Percentiles rank a stretch among this genome's conserved stretches.
Conservation (phyloP, 768 basidiomycete species). For the Tylopilus felleus region DNA sequence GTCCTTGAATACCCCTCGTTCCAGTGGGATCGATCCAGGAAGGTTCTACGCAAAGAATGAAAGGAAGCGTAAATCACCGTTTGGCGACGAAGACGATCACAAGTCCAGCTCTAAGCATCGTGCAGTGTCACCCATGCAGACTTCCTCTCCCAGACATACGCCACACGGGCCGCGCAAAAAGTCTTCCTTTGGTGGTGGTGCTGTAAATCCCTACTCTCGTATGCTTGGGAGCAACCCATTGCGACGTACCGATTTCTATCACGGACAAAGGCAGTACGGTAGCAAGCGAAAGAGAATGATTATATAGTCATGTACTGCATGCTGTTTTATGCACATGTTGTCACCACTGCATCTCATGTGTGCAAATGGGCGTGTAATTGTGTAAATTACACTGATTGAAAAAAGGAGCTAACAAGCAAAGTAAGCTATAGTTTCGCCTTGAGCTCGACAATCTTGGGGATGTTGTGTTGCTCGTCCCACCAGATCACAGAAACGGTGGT, state of each 20-base stretch:
- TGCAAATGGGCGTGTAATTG: not conserved
- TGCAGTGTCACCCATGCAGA: conserved; percentile 19
- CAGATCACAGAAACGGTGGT: conserved; percentile 81
- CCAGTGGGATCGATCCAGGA: conserved; percentile 30
- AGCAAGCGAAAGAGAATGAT: conserved; percentile 35
- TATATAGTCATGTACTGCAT: conserved; percentile 30
- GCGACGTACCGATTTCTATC: conserved; percentile 21
- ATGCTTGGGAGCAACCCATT: conserved; percentile 36
- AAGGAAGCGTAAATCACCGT: conserved; percentile 41
- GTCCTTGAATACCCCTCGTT: conserved; percentile 21
- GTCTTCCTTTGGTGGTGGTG: conserved; percentile 30
- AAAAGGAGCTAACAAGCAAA: not conserved
- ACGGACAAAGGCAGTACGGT: conserved; percentile 28
- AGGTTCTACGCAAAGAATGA: conserved; percentile 38
- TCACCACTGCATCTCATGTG: conserved; percentile 1
- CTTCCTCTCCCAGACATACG: conserved; percentile 23
- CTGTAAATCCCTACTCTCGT: conserved; percentile 35
- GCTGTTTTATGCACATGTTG: conserved; percentile 8
- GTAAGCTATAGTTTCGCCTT: conserved; percentile 49
- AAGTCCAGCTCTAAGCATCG: conserved; percentile 19
- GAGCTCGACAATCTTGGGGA: conserved; percentile 34
- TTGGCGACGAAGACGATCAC: conserved; percentile 30
- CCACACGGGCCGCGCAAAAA: conserved; percentile 23
- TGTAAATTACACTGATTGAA: not conserved
- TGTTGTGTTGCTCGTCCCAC: conserved; percentile 66